A percentile compares a stretch with the other conserved stretches of the same genome.
These are phyloP conservation scores for Medicago arabica DNA, from an alignment of 306 rosid species.

Conservation along the genomic window DNA sequence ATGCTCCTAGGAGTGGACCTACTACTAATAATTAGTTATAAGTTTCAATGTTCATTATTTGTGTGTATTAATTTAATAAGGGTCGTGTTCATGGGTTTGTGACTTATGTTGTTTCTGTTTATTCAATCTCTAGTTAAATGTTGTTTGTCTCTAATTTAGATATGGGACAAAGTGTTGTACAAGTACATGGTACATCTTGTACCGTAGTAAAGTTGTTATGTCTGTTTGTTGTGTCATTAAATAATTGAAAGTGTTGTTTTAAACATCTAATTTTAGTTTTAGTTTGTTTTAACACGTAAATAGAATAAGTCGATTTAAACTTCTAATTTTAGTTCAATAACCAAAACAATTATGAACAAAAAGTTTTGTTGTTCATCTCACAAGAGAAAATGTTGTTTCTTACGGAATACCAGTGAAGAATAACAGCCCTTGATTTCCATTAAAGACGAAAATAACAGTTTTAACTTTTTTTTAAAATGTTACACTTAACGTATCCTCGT, in stretches of 20 bases:
- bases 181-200: constrained; percentile 1
- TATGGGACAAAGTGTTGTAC: not conserved
- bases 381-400: too few species aligned
- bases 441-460: too few species aligned
- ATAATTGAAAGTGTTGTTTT: constrained; percentile 2
- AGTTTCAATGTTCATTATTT: constrained; percentile 6
- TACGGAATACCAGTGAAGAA: too few species aligned
- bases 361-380: too few species aligned
- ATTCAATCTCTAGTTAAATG: not conserved
- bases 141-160: not conserved
- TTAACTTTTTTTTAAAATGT: too few species aligned
- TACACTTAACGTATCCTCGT: too few species aligned
- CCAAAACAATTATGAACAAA: too few species aligned
- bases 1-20: constrained; percentile 37
- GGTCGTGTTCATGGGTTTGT: not conserved
- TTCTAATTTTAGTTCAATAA: too few species aligned
- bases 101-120: not conserved
- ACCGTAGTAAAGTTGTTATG: not conserved
- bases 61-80: not conserved
- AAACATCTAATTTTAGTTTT: not conserved
- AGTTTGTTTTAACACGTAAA: too few species aligned
- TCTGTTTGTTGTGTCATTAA: constrained; percentile 3
- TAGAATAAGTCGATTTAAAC: too few species aligned
- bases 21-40: not conserved
- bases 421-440: too few species aligned